Evolutionary conservation across 176 grass and related monocot genomes (phyloP).

Genomic region (Paspalum vaginatum): DNA sequence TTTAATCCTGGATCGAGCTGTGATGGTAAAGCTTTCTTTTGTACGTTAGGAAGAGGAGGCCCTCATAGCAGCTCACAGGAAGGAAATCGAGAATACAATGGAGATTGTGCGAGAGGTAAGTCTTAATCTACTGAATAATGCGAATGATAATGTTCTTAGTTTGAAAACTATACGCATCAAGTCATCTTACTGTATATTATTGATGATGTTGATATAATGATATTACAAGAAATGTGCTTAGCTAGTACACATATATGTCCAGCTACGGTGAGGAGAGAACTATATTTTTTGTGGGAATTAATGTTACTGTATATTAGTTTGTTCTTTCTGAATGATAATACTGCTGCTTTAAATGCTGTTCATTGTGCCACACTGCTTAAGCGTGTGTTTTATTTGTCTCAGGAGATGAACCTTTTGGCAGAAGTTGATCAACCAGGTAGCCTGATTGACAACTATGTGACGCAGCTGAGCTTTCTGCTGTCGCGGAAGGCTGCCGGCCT

Average conservation of each 20-base stretch:
- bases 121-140: slow-evolving; percentile 22
- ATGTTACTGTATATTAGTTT: slow-evolving; percentile 1
- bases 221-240: neutral
- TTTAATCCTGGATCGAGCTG: slow-evolving; percentile 3
- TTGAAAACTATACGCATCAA: neutral
- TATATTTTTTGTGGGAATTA: neutral
- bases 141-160: slow-evolving; percentile 13
- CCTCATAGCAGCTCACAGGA: slow-evolving; percentile 95
- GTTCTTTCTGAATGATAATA: neutral
- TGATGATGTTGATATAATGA: neutral
- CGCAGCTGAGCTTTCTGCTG: slow-evolving; percentile 88
- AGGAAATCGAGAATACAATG: slow-evolving; percentile 99
- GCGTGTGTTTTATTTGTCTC: slow-evolving; percentile 21
- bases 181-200: neutral
- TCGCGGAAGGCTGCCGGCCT: slow-evolving; percentile 91
- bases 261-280: neutral
- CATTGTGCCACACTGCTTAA: slow-evolving; percentile 24
- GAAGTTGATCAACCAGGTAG: slow-evolving; percentile 96
- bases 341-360: neutral
- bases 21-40: slow-evolving; percentile 32
- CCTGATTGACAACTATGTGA: slow-evolving; percentile 92
- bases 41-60: slow-evolving; percentile 92
- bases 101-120: slow-evolving; percentile 97
- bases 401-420: slow-evolving; percentile 99
- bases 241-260: neutral